Percentiles rank a stretch among this genome's conserved stretches.
phyloP scores from a whole-genome alignment of 2,329 filamentous ascomycete species.

The Apiospora aurea region DNA sequence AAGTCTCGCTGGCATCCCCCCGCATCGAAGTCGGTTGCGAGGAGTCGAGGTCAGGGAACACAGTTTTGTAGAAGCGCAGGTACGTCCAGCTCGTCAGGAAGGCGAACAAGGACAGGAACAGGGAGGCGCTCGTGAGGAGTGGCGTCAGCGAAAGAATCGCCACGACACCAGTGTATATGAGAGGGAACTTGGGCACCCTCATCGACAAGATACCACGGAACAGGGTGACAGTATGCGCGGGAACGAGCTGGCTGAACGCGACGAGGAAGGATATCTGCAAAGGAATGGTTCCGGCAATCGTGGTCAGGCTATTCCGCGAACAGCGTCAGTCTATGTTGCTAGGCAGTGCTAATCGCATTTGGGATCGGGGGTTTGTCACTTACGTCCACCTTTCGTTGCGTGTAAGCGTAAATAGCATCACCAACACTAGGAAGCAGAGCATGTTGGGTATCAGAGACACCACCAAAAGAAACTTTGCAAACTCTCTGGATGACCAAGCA shows the following conservation, averaged over 20 bases:
- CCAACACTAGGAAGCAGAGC: constrained; percentile 74
- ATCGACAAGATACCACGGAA: constrained; percentile 89
- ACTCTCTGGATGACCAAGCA: constrained; percentile 91
- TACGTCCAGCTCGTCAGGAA: constrained; percentile 94
- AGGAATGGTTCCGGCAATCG: constrained; percentile 87
- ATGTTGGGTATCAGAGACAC: constrained; percentile 82
- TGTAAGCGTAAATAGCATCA: constrained; percentile 75
- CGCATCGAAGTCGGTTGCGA: constrained; percentile 70
- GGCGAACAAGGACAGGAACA: constrained; percentile 81
- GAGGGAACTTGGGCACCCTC: constrained; percentile 75
- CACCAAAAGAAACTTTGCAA: constrained; percentile 87
- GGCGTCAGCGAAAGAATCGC: constrained; percentile 68
- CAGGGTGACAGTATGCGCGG: constrained; percentile 94
- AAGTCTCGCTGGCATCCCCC: constrained; percentile 95
- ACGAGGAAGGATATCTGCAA: constrained; percentile 94
- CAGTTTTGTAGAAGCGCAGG: constrained; percentile 89
- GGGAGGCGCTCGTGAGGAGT: constrained; percentile 71
- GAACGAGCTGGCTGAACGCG: constrained; percentile 96
- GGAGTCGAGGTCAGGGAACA: constrained; percentile 72
- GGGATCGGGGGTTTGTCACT: constrained; percentile 43
- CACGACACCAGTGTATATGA: constrained; percentile 78
- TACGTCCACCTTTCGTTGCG: constrained; percentile 74
- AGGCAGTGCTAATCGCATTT: background rate
- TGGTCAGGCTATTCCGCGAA: constrained; percentile 66
- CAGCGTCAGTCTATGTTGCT: background rate